Percentiles rank a stretch among this genome's conserved stretches.
These are phyloP conservation scores for Cantharellus cinnabarinus DNA, from an alignment of 768 basidiomycete species.

Conservation along the genomic window DNA sequence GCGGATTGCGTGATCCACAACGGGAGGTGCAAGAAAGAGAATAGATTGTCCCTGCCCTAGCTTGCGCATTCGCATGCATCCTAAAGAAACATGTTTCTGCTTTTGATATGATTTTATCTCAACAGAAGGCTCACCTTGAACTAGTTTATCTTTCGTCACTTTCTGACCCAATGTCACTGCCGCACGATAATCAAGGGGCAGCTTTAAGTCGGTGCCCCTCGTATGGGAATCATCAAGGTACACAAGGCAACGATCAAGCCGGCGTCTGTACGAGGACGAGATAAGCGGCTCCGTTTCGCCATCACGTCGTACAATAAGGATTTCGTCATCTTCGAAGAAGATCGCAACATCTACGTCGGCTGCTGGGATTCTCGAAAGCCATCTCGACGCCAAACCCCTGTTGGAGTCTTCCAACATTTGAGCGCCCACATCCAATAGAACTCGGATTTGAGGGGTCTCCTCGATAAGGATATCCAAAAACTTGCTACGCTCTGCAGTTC, in stretches of 20 bases:
- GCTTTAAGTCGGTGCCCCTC: conserved; percentile 1
- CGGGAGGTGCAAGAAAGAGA: conserved; percentile 26
- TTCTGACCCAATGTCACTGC: conserved; percentile 3
- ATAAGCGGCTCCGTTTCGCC: not conserved
- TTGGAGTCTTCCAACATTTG: conserved; percentile 1
- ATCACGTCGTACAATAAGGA: not conserved
- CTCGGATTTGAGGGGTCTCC: not conserved
- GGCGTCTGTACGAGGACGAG: not conserved
- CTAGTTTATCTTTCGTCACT: conserved; percentile 28
- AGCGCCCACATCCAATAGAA: conserved; percentile 3
- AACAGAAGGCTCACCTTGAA: conserved; percentile 23
- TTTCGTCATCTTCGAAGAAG: not conserved
- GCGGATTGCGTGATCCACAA: conserved; percentile 20
- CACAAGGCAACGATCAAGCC: not conserved
- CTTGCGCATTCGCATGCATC: conserved; percentile 35
- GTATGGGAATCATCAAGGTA: conserved; percentile 4
- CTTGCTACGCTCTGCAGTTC: not conserved
- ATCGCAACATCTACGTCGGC: not conserved
- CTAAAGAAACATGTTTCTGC: conserved; percentile 12
- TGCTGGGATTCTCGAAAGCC: not conserved
- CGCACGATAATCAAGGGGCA: not conserved
- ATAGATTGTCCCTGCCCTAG: conserved; percentile 29
- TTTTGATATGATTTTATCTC: not conserved
- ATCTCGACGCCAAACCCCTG: not conserved
- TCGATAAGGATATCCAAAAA: conserved; percentile 12